These are phyloP conservation scores for Saccharomyces hybrid DNA, from an alignment of 1,139 yeast species.

Conservation along the genomic window DNA sequence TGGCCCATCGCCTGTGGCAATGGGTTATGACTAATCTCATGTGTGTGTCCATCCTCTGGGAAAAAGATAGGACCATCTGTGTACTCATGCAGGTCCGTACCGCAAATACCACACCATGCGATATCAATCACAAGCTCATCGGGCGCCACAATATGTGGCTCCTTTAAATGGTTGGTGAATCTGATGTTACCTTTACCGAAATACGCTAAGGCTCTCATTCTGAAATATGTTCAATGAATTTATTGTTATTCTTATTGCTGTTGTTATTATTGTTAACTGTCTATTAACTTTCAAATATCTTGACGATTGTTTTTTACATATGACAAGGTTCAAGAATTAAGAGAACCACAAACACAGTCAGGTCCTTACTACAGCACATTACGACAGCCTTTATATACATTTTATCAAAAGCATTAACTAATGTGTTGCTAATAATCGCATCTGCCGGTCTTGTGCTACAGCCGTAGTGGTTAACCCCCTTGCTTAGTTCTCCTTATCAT, in stretches of 20 bases:
- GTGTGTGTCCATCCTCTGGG: slow-evolving; percentile 29
- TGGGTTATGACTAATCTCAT: slow-evolving; percentile 31
- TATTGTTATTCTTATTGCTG: neutral
- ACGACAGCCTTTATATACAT: neutral
- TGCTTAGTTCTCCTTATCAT: neutral
- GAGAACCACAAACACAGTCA: neutral
- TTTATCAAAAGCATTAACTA: neutral
- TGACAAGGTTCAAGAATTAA: neutral
- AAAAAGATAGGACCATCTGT: slow-evolving; percentile 48
- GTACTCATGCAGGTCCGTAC: slow-evolving; percentile 51
- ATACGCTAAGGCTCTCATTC: slow-evolving; percentile 48
- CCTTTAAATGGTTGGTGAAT: slow-evolving; percentile 38
- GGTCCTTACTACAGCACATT: neutral
- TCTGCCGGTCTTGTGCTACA: neutral
- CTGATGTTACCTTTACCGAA: slow-evolving; percentile 44
- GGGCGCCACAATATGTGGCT: slow-evolving; percentile 39
- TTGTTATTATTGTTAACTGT: neutral
- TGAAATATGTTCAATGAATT: neutral
- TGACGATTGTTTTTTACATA: neutral
- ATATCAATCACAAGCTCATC: slow-evolving; percentile 46
- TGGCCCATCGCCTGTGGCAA: slow-evolving; percentile 53
- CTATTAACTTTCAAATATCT: neutral
- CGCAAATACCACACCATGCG: slow-evolving; percentile 53
- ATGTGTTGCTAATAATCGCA: neutral
- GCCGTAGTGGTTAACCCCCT: neutral